Percentiles rank a stretch among this genome's conserved stretches.
Conservation (phyloP, 352 stramenopile species). For the Pythium grandisporangium region DNA sequence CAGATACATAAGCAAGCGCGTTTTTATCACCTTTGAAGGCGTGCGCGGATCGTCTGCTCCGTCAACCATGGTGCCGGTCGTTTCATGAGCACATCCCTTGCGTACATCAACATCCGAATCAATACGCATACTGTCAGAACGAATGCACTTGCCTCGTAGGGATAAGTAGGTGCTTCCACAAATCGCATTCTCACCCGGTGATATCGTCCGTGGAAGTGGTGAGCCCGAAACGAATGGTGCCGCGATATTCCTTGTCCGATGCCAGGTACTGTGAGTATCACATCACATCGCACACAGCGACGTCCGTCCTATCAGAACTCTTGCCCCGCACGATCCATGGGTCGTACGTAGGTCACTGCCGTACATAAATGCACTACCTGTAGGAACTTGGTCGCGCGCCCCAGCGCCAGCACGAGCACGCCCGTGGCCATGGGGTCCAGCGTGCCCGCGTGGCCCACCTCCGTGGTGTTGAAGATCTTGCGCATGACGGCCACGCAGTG, state of each 20-base stretch:
- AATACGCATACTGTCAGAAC: too few species aligned
- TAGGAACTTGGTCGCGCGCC: slow-evolving; percentile 76
- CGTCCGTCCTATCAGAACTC: too few species aligned
- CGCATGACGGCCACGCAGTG: slow-evolving; percentile 61
- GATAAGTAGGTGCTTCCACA: too few species aligned
- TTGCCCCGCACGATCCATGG: too few species aligned
- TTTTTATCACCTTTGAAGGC: too few species aligned
- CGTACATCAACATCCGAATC: neutral
- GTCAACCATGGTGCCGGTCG: slow-evolving; percentile 48
- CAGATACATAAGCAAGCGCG: too few species aligned
- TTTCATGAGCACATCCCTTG: slow-evolving; percentile 32
- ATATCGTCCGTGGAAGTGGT: slow-evolving; percentile 80
- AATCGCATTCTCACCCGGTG: slow-evolving; percentile 62
- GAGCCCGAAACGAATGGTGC: slow-evolving; percentile 64
- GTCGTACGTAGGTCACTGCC: too few species aligned
- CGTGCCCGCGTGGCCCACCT: slow-evolving; percentile 75
- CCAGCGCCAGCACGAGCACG: slow-evolving; percentile 73
- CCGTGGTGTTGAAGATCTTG: slow-evolving; percentile 59
- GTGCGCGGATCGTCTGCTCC: slow-evolving; percentile 12
- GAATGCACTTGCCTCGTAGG: too few species aligned
- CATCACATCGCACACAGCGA: too few species aligned
- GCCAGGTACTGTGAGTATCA: slow-evolving; percentile 51
- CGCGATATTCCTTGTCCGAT: slow-evolving; percentile 68
- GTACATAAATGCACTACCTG: slow-evolving; percentile 18
- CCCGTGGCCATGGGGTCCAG: slow-evolving; percentile 86